phyloP scores from a whole-genome alignment of 306 rosid genomes.

The Fragaria nilgerrensis region DNA sequence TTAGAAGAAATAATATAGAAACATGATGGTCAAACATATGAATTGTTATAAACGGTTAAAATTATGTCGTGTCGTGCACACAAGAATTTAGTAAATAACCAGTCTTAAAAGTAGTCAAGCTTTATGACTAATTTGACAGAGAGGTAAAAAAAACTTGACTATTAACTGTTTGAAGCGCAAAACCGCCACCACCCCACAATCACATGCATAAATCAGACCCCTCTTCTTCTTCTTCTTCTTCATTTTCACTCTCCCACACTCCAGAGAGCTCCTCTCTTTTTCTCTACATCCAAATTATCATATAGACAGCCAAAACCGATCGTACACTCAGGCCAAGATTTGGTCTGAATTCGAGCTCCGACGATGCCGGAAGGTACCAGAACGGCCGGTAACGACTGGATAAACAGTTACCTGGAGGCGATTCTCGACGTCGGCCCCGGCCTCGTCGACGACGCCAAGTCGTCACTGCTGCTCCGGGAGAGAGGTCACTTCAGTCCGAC shows the following conservation, averaged over 20 bases:
- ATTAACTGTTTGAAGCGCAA: background rate
- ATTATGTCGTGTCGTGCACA: too few species aligned
- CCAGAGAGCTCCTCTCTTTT: background rate
- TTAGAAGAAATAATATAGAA: too few species aligned
- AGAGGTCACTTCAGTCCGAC: slow-evolving; percentile 94
- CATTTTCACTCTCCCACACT: background rate
- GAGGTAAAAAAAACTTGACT: background rate
- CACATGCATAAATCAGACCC: background rate
- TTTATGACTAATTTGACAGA: background rate
- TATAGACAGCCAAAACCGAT: background rate
- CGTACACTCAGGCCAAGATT: background rate
- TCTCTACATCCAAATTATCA: background rate
- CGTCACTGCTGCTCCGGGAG: slow-evolving; percentile 86
- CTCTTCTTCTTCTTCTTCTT: background rate
- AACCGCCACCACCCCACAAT: slow-evolving; percentile 7
- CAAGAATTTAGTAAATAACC: background rate
- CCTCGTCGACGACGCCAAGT: slow-evolving; percentile 74
- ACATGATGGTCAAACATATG: fast-evolving
- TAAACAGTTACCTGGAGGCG: slow-evolving; percentile 92
- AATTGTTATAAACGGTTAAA: too few species aligned
- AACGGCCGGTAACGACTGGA: slow-evolving; percentile 97
- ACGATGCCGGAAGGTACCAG: slow-evolving; percentile 1
- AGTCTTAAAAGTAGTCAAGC: background rate
- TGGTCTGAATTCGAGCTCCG: background rate
- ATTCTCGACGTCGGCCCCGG: slow-evolving; percentile 90